Conservation (phyloP, 495 filamentous ascomycete species). For the Astrothelium macrocarpum region DNA sequence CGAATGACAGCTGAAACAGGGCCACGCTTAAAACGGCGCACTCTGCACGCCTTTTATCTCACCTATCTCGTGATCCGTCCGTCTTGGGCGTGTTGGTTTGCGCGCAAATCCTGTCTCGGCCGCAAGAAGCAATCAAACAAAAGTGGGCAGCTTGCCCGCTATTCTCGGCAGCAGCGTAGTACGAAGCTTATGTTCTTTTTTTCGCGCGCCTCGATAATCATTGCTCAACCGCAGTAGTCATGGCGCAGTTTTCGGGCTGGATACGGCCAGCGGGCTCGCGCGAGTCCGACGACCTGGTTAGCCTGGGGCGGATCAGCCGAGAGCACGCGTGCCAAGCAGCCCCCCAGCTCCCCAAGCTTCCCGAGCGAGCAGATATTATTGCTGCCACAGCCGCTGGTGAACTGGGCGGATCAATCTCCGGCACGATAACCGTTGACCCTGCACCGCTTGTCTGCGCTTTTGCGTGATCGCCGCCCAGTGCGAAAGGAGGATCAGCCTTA, state of each 20-base stretch:
- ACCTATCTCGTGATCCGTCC: background rate
- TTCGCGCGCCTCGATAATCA: no score
- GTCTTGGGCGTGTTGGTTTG: background rate
- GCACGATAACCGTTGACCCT: background rate
- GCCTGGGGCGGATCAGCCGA: conserved; percentile 1
- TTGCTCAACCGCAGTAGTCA: no score
- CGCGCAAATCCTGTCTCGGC: background rate
- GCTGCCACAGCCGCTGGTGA: background rate
- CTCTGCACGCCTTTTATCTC: background rate
- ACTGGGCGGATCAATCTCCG: background rate
- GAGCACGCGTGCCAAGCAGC: background rate
- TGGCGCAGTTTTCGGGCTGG: background rate
- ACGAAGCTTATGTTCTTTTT: background rate
- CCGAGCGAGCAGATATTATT: background rate
- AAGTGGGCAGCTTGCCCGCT: background rate
- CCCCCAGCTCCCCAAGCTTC: no score
- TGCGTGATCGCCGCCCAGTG: background rate
- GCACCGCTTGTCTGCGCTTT: background rate
- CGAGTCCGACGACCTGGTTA: background rate
- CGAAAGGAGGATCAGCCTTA: background rate
- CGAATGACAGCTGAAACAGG: conserved; percentile 3
- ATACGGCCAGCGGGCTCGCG: background rate
- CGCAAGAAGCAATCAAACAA: background rate
- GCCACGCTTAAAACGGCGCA: background rate
- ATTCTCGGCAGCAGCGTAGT: background rate